Base-by-base conservation (phyloP, 1,284 basidiomycete species). In the Peniophora sp. region DNA sequence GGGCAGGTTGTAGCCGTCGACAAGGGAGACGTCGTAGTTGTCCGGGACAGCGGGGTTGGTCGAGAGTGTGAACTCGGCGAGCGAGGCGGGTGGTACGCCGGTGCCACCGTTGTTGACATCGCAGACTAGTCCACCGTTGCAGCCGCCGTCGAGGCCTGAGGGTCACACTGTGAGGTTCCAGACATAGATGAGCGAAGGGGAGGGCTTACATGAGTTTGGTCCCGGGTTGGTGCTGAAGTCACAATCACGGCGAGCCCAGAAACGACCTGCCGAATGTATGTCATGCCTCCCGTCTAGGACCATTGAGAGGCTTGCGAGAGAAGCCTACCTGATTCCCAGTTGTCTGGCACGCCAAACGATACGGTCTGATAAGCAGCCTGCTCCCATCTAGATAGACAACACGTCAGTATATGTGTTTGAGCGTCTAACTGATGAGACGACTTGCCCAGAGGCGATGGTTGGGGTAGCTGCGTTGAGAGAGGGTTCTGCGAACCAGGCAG, bases 311-410 rank as follows among this genome's bases (percentile, higher is more conserved):
- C n/a, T n/a, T n/a, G n/a, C n/a, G n/a, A n/a, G n/a, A n/a, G n/a
- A n/a, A n/a, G n/a, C n/a, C n/a, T n/a, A 23, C 75, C 75, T 3
- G 43, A n/a, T 20, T 71, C 69, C 75, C 75, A 78, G 56, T 74
- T 67, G 53, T 73, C 65, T 3, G 75, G 72, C 23, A 78, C 72
- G 35, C 49, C 59, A 58, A 78, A 76, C 36, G 62, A 65, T 22
- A 69, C 67, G 2, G 56, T 54, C 14, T 64, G 67, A 39, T 58
- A 68, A 1, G 72, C 53, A 3, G 54, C 52, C 11, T 75, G 75
- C 56, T 69, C 63, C 76, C 76, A 79, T 12, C 64, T 63, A n/a
- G n/a, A 42, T 41, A 22, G n/a, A 10, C 5, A 6, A 24, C 20
- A n/a, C 14, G 12, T 20, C n/a, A 24, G 14, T 22, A 45, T 3